These are phyloP conservation scores for Coemansia guatemalensis DNA, from an alignment of 192 early-diverging fungal species.

Conservation along the genomic window DNA sequence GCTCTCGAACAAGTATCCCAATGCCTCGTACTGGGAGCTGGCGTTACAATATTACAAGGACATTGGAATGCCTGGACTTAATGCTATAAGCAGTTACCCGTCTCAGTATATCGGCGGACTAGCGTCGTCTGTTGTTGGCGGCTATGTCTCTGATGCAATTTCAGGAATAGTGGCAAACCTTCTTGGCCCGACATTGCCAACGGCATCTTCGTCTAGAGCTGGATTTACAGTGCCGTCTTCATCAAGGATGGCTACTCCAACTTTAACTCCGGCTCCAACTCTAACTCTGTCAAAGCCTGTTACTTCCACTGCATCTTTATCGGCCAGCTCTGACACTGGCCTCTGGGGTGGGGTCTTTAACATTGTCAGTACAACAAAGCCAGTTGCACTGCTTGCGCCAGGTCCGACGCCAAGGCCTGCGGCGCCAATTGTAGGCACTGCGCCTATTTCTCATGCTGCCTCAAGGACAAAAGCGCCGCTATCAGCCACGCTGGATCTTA, in stretches of 20 bases:
- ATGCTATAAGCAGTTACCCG: constrained; percentile 13
- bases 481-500: constrained; percentile 15
- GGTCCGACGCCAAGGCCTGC: neutral
- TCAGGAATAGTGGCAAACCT: constrained; percentile 9
- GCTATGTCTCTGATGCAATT: constrained; percentile 39
- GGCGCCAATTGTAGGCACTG: neutral
- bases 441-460: neutral
- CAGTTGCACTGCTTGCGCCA: neutral
- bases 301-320: too few relatives aligned
- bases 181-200: constrained; percentile 8
- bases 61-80: constrained; percentile 38
- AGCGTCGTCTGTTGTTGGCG: constrained; percentile 29
- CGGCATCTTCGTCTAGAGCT: neutral
- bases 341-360: neutral
- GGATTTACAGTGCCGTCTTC: neutral
- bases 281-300: neutral
- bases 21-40: constrained; percentile 29
- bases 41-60: constrained; percentile 27
- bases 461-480: neutral
- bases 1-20: constrained; percentile 31
- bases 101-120: constrained; percentile 33
- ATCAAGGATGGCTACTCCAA: neutral
- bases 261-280: neutral
- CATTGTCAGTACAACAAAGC: neutral
- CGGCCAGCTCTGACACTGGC: neutral